Conservation (phyloP, 495 filamentous ascomycete species). For the Apiosordaria backusii region DNA sequence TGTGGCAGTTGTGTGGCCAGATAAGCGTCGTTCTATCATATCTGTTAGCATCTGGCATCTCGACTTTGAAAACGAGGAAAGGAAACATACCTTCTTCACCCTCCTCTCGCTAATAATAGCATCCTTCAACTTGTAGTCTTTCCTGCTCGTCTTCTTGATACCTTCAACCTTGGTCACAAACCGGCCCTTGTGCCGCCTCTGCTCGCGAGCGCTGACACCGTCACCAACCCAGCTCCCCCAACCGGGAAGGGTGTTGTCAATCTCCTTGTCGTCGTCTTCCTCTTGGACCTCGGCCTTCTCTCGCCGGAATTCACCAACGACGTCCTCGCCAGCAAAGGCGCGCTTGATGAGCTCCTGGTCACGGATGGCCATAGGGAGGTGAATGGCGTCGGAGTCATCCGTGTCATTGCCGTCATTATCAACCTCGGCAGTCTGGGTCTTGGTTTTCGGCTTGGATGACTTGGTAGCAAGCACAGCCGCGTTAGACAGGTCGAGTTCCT, state of each 20-base stretch:
- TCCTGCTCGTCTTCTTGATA: conserved; percentile 69
- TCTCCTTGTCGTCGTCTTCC: conserved; percentile 79
- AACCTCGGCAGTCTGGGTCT: conserved; percentile 12
- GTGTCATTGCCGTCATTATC: conserved; percentile 33
- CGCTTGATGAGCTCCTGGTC: conserved; percentile 78
- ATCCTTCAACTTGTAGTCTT: conserved; percentile 73
- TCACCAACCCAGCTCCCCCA: conserved; percentile 88
- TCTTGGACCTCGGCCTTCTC: conserved; percentile 72
- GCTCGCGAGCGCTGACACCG: conserved; percentile 63
- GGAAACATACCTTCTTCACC: conserved; percentile 71
- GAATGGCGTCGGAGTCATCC: conserved; percentile 56
- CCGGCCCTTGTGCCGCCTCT: conserved; percentile 54
- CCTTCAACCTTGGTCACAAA: conserved; percentile 70
- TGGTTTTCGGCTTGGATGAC: conserved; percentile 17
- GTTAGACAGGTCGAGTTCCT: conserved; percentile 41
- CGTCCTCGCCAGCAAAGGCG: conserved; percentile 88
- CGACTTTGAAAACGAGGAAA: background rate
- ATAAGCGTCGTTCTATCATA: conserved; percentile 74
- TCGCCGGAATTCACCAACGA: conserved; percentile 72
- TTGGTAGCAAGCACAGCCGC: conserved; percentile 33
- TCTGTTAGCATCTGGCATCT: conserved; percentile 27
- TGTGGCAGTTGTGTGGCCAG: conserved; percentile 77
- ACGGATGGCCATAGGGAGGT: conserved; percentile 60
- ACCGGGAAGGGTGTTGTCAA: conserved; percentile 82
- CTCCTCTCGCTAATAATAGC: conserved; percentile 94